Evolutionary conservation across 1,139 yeast species (phyloP), one percentile per base, ranked within the genome.

Genomic region (Zygosaccharomyces pseudobailii): DNA sequence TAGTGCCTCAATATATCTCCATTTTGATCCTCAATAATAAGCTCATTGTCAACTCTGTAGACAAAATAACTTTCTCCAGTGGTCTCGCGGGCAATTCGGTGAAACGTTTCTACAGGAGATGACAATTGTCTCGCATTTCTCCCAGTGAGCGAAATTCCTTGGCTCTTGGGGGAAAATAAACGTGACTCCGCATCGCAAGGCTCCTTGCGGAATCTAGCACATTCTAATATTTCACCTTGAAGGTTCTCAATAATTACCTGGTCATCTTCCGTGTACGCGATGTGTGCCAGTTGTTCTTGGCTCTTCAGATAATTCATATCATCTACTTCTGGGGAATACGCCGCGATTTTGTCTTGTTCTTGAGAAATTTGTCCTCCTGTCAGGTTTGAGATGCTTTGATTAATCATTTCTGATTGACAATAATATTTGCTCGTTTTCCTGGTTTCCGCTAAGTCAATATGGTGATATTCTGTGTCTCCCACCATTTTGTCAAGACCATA

Each of bases 1-100:
- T 89, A 92, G 49, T 96, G 75, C 61, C 96, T 79, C 40, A 92
- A 73, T 49, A 92, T 80, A 57, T 92, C 97, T 55, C 98, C 98
- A 31, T 89, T 95, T 42, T 79, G 87, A 61, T 89, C 87, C 66
- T 92, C 98, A 53, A 92, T 84, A 51, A 89, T 75, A 48, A 92
- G 79, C 53, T 82, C 74, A 61, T 88, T 80, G 61, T 84, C 95
- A 42, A 80, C 69, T 59, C 78, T 79, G 58, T 75, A 84, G 1
- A 87, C 88, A 57, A 66, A 71, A 39, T 75, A 78, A 52, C 69
- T 69, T n/a, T 54, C 49, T 25, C 52, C 50, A 19, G 54, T 45
- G 17, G 50, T 50, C 7, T 46, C 42, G 39, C 43, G 43, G 27
- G 44, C 35, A 9, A 45, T 42, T n/a, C 43, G 42, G 19, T 40